These are phyloP conservation scores for Euclidium syriacum DNA, from an alignment of 345 rosid species.

Conservation along the genomic window DNA sequence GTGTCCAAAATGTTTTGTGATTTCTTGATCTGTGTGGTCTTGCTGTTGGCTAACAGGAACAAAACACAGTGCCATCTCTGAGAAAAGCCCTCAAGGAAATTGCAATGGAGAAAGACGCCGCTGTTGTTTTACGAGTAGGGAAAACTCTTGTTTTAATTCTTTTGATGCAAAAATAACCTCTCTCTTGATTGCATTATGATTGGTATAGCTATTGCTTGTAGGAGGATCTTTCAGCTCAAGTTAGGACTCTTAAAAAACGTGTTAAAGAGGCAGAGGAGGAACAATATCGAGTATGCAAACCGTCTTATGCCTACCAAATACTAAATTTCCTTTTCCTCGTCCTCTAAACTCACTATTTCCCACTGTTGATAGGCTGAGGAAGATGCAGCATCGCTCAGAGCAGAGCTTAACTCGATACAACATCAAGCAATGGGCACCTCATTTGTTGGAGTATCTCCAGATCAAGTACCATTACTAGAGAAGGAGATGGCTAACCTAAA, in stretches of 20 bases:
- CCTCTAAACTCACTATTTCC: slow-evolving; percentile 1
- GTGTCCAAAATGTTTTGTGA: background rate
- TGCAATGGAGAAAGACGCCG: slow-evolving; percentile 99
- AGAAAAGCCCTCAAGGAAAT: slow-evolving; percentile 93
- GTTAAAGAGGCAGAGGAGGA: slow-evolving; percentile 92
- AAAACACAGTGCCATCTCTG: slow-evolving; percentile 78
- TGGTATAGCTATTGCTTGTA: slow-evolving; percentile 26
- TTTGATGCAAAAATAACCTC: background rate
- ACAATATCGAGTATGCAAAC: slow-evolving; percentile 60
- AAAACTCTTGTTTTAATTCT: background rate
- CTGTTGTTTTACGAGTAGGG: slow-evolving; percentile 83
- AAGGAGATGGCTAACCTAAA: slow-evolving; percentile 63
- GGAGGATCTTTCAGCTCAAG: slow-evolving; percentile 96
- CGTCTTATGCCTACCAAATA: slow-evolving; percentile 16
- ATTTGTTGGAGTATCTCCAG: slow-evolving; percentile 45
- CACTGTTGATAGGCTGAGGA: slow-evolving; percentile 77
- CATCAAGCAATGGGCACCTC: slow-evolving; percentile 57
- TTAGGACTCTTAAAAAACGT: slow-evolving; percentile 78
- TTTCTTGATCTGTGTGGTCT: slow-evolving; percentile 7
- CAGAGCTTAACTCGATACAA: slow-evolving; percentile 80
- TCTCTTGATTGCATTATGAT: slow-evolving; percentile 12
- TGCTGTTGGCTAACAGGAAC: slow-evolving; percentile 51
- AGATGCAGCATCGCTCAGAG: slow-evolving; percentile 95
- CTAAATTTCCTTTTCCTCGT: background rate
- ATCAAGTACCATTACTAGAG: slow-evolving; percentile 63